phyloP scores from a whole-genome alignment of 164 flowering plant genomes.

The Sextonia rubra region DNA sequence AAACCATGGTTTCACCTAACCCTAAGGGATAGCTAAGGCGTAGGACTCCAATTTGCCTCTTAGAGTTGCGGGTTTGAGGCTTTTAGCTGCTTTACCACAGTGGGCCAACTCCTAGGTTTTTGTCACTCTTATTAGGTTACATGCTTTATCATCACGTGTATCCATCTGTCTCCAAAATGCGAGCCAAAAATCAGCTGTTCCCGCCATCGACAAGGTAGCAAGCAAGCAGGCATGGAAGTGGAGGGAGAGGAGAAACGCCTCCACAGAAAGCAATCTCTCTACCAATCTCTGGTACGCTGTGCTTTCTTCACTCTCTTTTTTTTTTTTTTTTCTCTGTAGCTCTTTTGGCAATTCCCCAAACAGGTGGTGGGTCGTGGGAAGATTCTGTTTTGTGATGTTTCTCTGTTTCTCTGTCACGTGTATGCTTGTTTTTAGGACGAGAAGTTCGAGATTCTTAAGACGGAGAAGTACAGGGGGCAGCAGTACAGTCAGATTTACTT shows the following conservation, averaged over 20 bases:
- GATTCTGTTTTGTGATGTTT: no score
- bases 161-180: no score
- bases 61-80: no score
- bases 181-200: constrained; percentile 7
- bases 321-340: not conserved
- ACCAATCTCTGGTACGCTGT: constrained; percentile 37
- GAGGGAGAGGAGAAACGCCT: constrained; percentile 27
- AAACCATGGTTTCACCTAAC: no score
- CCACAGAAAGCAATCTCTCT: constrained; percentile 54
- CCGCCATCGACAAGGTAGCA: constrained; percentile 31
- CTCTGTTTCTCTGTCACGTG: not conserved
- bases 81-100: no score
- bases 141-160: no score
- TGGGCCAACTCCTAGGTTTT: no score
- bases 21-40: no score
- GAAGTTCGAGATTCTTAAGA: constrained; percentile 57
- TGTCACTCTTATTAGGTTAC: no score
- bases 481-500: constrained; percentile 97
- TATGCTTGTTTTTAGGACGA: constrained; percentile 47
- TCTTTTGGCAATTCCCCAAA: not conserved
- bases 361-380: no score
- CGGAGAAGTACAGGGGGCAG: constrained; percentile 82
- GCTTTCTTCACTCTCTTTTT: not conserved
- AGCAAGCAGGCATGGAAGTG: constrained; percentile 39
- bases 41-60: no score